phyloP scores from a whole-genome alignment of 1,284 basidiomycete species.

The Ustilago curta region DNA sequence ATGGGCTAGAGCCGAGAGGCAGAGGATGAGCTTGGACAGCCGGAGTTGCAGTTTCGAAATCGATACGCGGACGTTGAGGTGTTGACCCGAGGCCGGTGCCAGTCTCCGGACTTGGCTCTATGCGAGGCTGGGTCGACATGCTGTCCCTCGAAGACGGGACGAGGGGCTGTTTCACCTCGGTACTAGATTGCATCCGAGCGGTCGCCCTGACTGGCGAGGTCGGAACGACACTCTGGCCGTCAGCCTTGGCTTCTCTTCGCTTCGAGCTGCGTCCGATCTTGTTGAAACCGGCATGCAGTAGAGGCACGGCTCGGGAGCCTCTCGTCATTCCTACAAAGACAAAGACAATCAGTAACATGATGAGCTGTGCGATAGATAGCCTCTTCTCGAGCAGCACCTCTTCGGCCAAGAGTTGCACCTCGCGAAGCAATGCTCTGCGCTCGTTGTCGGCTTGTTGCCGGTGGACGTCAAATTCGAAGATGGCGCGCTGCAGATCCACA shows the following conservation, averaged over 20 bases:
- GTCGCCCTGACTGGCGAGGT: slow-evolving; percentile 19
- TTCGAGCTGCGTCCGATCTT: slow-evolving; percentile 33
- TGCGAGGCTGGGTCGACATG: slow-evolving; percentile 1
- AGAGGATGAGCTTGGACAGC: neutral
- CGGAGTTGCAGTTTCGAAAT: neutral
- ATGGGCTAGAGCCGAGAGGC: neutral
- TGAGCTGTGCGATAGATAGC: slow-evolving; percentile 83
- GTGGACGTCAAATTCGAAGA: slow-evolving; percentile 80
- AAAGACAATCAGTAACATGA: slow-evolving; percentile 80
- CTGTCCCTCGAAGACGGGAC: slow-evolving; percentile 4
- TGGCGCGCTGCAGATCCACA: slow-evolving; percentile 76
- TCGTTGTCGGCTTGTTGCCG: slow-evolving; percentile 78
- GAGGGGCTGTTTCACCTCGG: slow-evolving; percentile 5
- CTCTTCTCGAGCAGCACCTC: slow-evolving; percentile 87
- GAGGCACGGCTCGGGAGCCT: slow-evolving; percentile 73
- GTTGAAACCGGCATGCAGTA: slow-evolving; percentile 50
- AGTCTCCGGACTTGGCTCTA: neutral
- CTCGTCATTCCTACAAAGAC: slow-evolving; percentile 86
- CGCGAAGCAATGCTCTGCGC: slow-evolving; percentile 76
- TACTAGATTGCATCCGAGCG: slow-evolving; percentile 8
- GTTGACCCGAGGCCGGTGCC: neutral
- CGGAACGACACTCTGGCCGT: slow-evolving; percentile 8
- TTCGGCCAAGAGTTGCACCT: slow-evolving; percentile 79
- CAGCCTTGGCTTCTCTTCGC: slow-evolving; percentile 18
- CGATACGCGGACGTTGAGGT: neutral